Conservation (phyloP, 305 asterid genomes). For the Fraxinus sp. region DNA sequence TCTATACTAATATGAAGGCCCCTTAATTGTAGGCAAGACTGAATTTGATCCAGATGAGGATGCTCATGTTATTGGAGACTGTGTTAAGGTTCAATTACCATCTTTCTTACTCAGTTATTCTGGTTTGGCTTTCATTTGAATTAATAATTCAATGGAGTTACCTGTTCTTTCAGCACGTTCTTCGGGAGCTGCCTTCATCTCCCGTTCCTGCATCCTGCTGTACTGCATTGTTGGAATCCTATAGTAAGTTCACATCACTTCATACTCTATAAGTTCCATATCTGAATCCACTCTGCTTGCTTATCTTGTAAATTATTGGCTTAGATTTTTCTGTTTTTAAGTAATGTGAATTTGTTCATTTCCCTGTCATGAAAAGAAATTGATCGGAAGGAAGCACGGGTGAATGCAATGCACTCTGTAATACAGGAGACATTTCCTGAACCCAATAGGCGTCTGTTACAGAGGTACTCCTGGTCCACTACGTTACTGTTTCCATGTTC, state of each 20-base stretch:
- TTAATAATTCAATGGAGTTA: slow-evolving; percentile 24
- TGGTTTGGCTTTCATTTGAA: slow-evolving; percentile 18
- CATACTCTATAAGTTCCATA: slow-evolving; percentile 2
- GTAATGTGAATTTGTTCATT: slow-evolving; percentile 25
- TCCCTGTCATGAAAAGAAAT: slow-evolving; percentile 50
- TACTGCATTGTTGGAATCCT: slow-evolving; percentile 91
- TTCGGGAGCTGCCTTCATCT: slow-evolving; percentile 98
- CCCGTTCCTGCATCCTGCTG: slow-evolving; percentile 99
- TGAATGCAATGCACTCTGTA: slow-evolving; percentile 81
- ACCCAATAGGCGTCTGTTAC: slow-evolving; percentile 93
- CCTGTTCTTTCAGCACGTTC: slow-evolving; percentile 75
- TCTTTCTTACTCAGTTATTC: slow-evolving; percentile 18
- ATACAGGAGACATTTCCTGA: slow-evolving; percentile 92
- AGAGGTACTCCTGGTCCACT: slow-evolving; percentile 55
- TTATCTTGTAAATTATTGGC: background rate
- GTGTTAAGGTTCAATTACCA: slow-evolving; percentile 72
- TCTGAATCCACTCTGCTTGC: slow-evolving; percentile 19
- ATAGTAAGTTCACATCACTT: slow-evolving; percentile 53
- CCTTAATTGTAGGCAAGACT: slow-evolving; percentile 59
- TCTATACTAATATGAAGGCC: slow-evolving; percentile 28
- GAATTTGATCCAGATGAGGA: slow-evolving; percentile 89
- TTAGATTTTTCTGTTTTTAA: slow-evolving; percentile 15
- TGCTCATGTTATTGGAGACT: slow-evolving; percentile 97
- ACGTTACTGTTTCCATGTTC: slow-evolving; percentile 17
- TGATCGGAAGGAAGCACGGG: slow-evolving; percentile 83